A percentile compares a stretch with the other conserved stretches of the same genome.
Evolutionary conservation across 371 early-diverging fungal genomes (phyloP).

Genomic region (Syncephalastrum racemosum): DNA sequence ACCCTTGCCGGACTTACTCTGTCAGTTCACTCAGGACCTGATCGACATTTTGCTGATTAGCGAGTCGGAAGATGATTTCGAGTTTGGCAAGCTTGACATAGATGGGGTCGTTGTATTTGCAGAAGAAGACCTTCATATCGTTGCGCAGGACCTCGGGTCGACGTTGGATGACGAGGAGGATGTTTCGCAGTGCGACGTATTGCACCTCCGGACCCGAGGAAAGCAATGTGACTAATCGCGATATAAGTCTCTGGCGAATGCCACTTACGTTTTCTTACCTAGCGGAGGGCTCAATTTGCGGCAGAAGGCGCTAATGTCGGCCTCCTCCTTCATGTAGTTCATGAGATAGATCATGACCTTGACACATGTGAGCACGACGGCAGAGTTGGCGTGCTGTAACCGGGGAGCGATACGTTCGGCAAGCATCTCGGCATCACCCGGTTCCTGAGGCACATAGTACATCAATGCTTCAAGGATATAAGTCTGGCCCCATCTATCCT

Average conservation of each 20-base stretch:
- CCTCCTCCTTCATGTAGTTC: slow-evolving; percentile 81
- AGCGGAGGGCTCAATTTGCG: slow-evolving; percentile 28
- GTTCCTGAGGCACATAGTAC: slow-evolving; percentile 78
- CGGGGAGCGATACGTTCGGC: slow-evolving; percentile 89
- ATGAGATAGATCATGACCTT: slow-evolving; percentile 89
- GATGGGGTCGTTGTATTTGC: slow-evolving; percentile 98
- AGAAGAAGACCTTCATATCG: slow-evolving; percentile 95
- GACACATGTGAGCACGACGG: slow-evolving; percentile 89
- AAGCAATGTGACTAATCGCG: slow-evolving; percentile 77
- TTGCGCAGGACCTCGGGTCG: slow-evolving; percentile 85
- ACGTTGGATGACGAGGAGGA: slow-evolving; percentile 91
- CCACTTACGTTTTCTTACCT: slow-evolving; percentile 8
- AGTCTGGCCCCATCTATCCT: slow-evolving; percentile 91
- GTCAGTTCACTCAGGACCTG: slow-evolving; percentile 90
- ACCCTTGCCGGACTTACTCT: slow-evolving; percentile 59
- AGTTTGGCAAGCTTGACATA: slow-evolving; percentile 97
- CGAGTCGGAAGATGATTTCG: slow-evolving; percentile 90
- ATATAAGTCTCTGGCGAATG: background rate
- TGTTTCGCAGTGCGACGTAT: slow-evolving; percentile 95
- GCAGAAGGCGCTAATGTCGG: slow-evolving; percentile 64
- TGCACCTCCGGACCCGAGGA: slow-evolving; percentile 91
- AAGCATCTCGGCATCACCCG: slow-evolving; percentile 84
- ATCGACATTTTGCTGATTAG: slow-evolving; percentile 82
- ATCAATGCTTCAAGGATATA: slow-evolving; percentile 87
- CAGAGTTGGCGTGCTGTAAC: slow-evolving; percentile 96